These are phyloP conservation scores for Leishmania martiniquensis DNA, from an alignment of 208 protist species.

Conservation along the genomic window DNA sequence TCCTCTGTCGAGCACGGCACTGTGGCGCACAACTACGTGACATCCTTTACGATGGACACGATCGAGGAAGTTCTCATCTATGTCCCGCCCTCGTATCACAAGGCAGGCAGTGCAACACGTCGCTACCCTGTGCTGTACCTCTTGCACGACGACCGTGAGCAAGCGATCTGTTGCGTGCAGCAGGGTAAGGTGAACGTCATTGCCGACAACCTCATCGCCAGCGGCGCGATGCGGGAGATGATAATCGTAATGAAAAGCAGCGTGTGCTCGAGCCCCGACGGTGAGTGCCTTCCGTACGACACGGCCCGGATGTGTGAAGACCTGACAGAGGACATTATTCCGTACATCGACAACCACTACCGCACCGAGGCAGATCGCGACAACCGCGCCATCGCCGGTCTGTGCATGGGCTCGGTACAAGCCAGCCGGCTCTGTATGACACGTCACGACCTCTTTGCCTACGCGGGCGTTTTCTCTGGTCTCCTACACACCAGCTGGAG, in stretches of 20 bases:
- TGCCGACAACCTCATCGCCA: conserved; percentile 43
- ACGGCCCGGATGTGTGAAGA: conserved; percentile 13
- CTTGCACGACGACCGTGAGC: conserved; percentile 33
- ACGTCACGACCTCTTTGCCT: conserved; percentile 32
- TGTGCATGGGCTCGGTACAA: conserved; percentile 40
- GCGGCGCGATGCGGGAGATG: conserved; percentile 18
- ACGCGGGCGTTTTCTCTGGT: conserved; percentile 35
- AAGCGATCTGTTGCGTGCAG: conserved; percentile 28
- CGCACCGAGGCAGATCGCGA: conserved; percentile 26
- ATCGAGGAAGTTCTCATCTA: conserved; percentile 40
- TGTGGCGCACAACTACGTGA: conserved; percentile 28
- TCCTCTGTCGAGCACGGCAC: conserved; percentile 21
- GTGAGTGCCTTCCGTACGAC: conserved; percentile 1
- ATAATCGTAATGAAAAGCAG: conserved; percentile 15
- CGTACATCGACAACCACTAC: conserved; percentile 37
- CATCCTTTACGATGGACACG: conserved; percentile 21
- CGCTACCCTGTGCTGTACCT: conserved; percentile 47
- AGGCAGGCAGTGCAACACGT: conserved; percentile 15
- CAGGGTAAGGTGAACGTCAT: conserved; percentile 42
- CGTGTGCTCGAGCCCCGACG: neutral
- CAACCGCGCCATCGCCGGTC: conserved; percentile 36
- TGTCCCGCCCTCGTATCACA: conserved; percentile 40
- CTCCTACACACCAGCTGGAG: conserved; percentile 29
- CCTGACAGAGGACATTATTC: conserved; percentile 37
- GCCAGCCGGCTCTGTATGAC: conserved; percentile 23